phyloP scores from a whole-genome alignment of 2,329 filamentous ascomycete species.

The Coniochaeta sp. region DNA sequence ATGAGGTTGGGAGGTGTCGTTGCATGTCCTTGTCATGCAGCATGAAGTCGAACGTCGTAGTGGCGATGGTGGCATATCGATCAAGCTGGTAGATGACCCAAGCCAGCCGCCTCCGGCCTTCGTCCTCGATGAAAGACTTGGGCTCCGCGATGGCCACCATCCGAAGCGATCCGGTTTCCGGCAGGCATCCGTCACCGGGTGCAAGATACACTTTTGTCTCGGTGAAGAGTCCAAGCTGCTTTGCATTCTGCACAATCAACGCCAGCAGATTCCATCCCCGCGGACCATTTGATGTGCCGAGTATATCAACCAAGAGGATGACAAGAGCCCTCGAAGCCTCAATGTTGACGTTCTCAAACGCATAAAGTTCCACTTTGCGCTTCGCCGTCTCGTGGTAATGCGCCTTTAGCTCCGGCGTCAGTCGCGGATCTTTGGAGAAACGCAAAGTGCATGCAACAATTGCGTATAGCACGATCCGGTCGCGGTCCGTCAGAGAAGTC shows the following conservation, averaged over 20 bases:
- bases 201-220: slow-evolving; percentile 30
- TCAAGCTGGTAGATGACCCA: slow-evolving; percentile 39
- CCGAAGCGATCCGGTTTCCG: slow-evolving; percentile 25
- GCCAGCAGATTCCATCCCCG: slow-evolving; percentile 33
- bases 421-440: slow-evolving; percentile 30
- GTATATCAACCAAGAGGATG: slow-evolving; percentile 32
- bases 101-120: slow-evolving; percentile 31
- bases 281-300: slow-evolving; percentile 34
- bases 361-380: slow-evolving; percentile 31
- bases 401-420: slow-evolving; percentile 27
- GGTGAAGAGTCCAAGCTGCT: slow-evolving; percentile 30
- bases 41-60: slow-evolving; percentile 32
- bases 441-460: slow-evolving; percentile 34
- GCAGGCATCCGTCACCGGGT: slow-evolving; percentile 17
- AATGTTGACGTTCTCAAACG: slow-evolving; percentile 32
- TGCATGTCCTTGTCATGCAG: slow-evolving; percentile 30
- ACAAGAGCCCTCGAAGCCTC: slow-evolving; percentile 30
- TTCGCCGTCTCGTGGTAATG: slow-evolving; percentile 32
- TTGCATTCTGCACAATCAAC: slow-evolving; percentile 28
- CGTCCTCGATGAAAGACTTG: slow-evolving; percentile 36
- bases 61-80: slow-evolving; percentile 34
- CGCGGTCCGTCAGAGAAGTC: slow-evolving; percentile 28
- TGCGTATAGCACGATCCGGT: slow-evolving; percentile 33
- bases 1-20: slow-evolving; percentile 33
- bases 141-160: slow-evolving; percentile 26